Percentiles rank a stretch among this genome's conserved stretches.
Evolutionary conservation across 2,329 filamentous ascomycete genomes (phyloP).

Genomic region (Aspergillus novofumigatus): DNA sequence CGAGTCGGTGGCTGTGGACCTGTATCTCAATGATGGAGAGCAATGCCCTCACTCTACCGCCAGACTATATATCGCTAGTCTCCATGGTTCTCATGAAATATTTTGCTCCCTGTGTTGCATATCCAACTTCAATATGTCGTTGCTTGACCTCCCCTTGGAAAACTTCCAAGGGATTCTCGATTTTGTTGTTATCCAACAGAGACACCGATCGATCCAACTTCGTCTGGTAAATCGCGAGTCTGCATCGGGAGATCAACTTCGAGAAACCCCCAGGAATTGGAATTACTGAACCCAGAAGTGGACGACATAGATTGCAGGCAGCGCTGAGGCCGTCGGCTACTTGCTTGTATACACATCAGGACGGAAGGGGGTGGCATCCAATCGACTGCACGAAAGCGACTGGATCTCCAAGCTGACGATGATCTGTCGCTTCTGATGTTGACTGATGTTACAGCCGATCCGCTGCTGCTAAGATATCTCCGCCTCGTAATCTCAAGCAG

Average conservation of each 20-base stretch:
- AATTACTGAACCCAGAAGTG: not conserved
- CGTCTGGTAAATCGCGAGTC: not conserved
- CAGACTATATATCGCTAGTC: not conserved
- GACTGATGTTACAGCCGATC: no score
- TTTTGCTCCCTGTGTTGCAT: not conserved
- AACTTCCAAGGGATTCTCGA: not conserved
- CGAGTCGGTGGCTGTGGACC: not conserved
- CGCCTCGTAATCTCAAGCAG: no score
- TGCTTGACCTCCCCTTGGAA: not conserved
- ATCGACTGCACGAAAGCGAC: no score
- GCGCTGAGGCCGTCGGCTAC: not conserved
- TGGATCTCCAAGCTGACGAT: no score
- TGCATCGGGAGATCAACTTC: not conserved
- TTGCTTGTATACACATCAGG: not conserved
- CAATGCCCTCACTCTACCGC: not conserved
- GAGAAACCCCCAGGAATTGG: not conserved
- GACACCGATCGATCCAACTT: not conserved
- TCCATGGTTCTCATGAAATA: not conserved
- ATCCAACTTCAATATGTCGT: not conserved
- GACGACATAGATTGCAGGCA: not conserved
- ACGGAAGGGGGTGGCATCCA: no score
- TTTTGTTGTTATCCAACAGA: not conserved
- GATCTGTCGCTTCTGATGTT: no score
- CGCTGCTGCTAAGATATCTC: no score
- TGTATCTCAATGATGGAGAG: not conserved